Evolutionary conservation across 345 rosid species (phyloP), one percentile per base, ranked within the genome.

Genomic region (Eutrema heterophyllum): DNA sequence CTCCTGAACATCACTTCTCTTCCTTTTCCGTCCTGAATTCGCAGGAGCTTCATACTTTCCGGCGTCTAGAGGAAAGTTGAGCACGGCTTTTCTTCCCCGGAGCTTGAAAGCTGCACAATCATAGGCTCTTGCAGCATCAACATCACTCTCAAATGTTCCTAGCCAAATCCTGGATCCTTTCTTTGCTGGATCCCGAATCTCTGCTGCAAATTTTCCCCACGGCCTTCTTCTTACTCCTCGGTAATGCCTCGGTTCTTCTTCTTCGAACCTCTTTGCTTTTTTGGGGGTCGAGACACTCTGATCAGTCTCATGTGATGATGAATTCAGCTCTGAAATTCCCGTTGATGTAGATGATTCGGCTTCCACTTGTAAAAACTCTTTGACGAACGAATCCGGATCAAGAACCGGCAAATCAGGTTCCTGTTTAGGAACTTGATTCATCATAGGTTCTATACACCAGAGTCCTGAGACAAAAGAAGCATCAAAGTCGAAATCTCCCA

Each of bases 201-300:
- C 98, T 8, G 97, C 98, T 3, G 97, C 98, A 27, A 77, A 93
- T 78, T 90, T 93, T 0, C 98, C 98, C 98, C 98, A 93, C 0
- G 97, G 94, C 78, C 98, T 84, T 80, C 89, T 68, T 59, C 98
- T 72, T 1, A 93, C 97, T 38, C 98, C 98, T 73, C 98, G 74
- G 82, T 85, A 93, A 72, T 83, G 92, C 75, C 81, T 88, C 53
- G 21, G 68, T 72, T 76, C 80, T 59, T 33, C 44, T 51, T 61
- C 63, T 35, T 54, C 84, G 0, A 36, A 12, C 29, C 15, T 18
- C 61, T 9, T 32, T 26, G 13, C 27, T 16, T 33, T 59, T 24
- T 60, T 55, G 30, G 1, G 26, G 2, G 58, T 45, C 4, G 53
- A 53, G 44, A 84, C 75, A 56, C 49, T 16, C 36, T 75, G 73